phyloP scores from a whole-genome alignment of 257 asterid species.

The Cinchona pubescens region DNA sequence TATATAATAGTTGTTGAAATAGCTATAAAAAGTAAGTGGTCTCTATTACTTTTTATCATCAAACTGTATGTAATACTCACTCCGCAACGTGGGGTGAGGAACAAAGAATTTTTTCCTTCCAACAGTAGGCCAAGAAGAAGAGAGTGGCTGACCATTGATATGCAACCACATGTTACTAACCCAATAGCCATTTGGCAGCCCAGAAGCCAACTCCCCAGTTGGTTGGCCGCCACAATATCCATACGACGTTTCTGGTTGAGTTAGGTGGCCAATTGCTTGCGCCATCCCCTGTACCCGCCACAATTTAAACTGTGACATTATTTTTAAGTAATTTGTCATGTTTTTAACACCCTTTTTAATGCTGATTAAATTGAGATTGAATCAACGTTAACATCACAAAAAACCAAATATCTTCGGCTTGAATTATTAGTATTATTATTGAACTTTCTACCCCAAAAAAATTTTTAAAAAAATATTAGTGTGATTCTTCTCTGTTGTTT shows the following conservation, averaged over 20 bases:
- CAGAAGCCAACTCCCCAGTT: background rate
- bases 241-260: slow-evolving; percentile 17
- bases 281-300: slow-evolving; percentile 47
- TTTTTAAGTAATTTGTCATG: background rate
- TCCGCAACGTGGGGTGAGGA: too few relatives aligned
- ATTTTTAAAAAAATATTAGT: too few relatives aligned
- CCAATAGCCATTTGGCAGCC: background rate
- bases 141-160: slow-evolving; percentile 5
- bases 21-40: too few relatives aligned
- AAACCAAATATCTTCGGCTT: slow-evolving; percentile 6
- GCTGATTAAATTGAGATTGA: slow-evolving; percentile 18
- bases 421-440: background rate
- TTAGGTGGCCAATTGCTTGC: slow-evolving; percentile 25
- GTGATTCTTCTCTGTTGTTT: too few relatives aligned
- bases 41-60: too few relatives aligned
- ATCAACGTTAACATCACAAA: slow-evolving; percentile 36
- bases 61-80: too few relatives aligned
- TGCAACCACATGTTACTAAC: background rate
- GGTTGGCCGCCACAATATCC: background rate
- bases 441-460: too few relatives aligned
- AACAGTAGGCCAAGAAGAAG: too few relatives aligned
- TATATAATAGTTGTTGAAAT: too few relatives aligned
- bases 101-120: too few relatives aligned
- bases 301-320: slow-evolving; percentile 25
- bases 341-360: background rate